Evolutionary conservation across 2,329 filamentous ascomycete species (phyloP), one percentile per base, ranked within the genome.

Genomic region (Penicillium sp.): DNA sequence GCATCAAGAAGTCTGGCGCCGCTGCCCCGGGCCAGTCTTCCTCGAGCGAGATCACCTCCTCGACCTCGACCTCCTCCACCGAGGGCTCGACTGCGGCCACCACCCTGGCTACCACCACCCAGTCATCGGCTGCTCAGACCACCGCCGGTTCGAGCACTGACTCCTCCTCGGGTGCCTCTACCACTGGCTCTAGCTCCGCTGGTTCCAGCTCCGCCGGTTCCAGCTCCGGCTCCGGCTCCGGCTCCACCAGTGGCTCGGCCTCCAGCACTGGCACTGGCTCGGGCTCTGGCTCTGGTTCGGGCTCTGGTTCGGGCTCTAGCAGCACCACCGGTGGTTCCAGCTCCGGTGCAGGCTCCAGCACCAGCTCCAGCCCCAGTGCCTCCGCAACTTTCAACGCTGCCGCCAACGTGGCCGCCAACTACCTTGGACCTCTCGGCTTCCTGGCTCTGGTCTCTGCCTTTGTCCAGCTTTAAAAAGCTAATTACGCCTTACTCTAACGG

Each of bases 1-100:
- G 84, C 73, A 88, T 89, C 68, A 76, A 86, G 59, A 46, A 58
- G 44, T 57, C 48, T 25, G 62, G 57, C 24, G 50, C 52, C 22
- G 43, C 44, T 22, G 36, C 50, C n/a, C 39, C 56, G 8, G 58
- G 22, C 54, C 14, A 48, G 51, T 51, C 56, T 40, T 54, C 52
- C 35, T 42, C 58, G 48, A 51, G 51, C 24, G 51, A 46, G 20
- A 48, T 47, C 49, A 51, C 56, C n/a, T 47, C 53, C 25, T 30
- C 53, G 22, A 27, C 31, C 20, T 55, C 55, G n/a, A 45, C 50
- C 40, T 46, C 25, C 45, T 52, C 59, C 9, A 44, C 54, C 35
- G 14, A n/a, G 31, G 31, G 6, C 31, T 33, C 31, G 31, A 51
- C 46, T 33, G 31, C 47, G n/a, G 39, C 48, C 33, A 50, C 56